Base-by-base conservation (phyloP, 768 basidiomycete genomes). In the Nevesoporus exiguus region DNA sequence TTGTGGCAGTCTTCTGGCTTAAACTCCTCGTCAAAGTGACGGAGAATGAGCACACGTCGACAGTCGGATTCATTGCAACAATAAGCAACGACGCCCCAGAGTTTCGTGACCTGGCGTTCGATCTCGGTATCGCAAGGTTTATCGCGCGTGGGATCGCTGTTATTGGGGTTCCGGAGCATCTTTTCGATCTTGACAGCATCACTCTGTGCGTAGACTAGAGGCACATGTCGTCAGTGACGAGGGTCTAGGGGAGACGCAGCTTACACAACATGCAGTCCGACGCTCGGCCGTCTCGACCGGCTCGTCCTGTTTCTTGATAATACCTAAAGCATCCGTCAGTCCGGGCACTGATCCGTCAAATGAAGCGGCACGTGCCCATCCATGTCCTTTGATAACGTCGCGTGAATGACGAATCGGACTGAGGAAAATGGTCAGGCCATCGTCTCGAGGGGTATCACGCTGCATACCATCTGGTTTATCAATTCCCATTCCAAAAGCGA, bases 401-500 rank as follows among this genome's bases (percentile, higher is more conserved):
- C 79, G 64, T 98, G 96, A 49, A 98, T 90, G 31, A 99, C 96
- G 63, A 85, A 96, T 58, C 93, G 88, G 7, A 96, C 93, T 93
- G 41, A 27, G 42, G 57, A 56, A 46, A 29, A n/a, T 34, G 3
- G 36, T 61, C 33, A 65, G 24, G 14, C 13, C 14, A 46, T 41
- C 33, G 27, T 37, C 7, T 3, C 40, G 8, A 10, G 19, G 11
- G 27, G 45, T 25, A 25, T 55, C 9, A 13, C 47, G 22, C 31
- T 21, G 9, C 74, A 57, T 67, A 88, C 88, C 88, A 61, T 90
- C 81, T 6, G 84, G 69, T 68, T 95, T 94, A 70, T 95, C 91
- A 47, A 96, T 91, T 1, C 96, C 95, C 94, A 98, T 98, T 11
- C 96, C 96, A 68, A 98, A 98, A 0, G 94, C 94, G 59, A 94